These are phyloP conservation scores for Anisodus tanguticus DNA, from an alignment of 257 asterid genomes.

Conservation along the genomic window DNA sequence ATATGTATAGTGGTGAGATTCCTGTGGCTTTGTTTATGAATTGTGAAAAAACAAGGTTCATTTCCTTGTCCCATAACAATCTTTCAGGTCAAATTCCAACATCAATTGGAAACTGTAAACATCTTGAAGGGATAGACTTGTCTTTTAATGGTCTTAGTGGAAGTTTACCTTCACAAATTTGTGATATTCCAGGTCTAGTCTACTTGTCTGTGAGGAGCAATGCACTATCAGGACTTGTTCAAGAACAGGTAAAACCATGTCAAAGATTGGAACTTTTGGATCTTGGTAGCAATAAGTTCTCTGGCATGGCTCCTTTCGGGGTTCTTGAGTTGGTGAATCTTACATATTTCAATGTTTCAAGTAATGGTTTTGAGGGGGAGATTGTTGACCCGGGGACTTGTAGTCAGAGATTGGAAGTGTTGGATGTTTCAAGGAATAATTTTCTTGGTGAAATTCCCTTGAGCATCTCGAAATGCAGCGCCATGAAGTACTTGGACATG, in stretches of 20 bases:
- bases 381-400: slow-evolving; percentile 56
- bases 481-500: slow-evolving; percentile 79
- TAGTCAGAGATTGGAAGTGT: slow-evolving; percentile 52
- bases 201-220: slow-evolving; percentile 83
- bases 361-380: slow-evolving; percentile 65
- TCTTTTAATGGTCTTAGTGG: slow-evolving; percentile 75
- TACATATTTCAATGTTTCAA: slow-evolving; percentile 65
- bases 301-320: slow-evolving; percentile 67
- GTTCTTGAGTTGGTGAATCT: slow-evolving; percentile 55
- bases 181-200: slow-evolving; percentile 56
- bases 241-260: slow-evolving; percentile 56
- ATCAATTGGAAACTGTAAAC: slow-evolving; percentile 64
- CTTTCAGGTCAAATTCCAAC: slow-evolving; percentile 80
- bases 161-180: slow-evolving; percentile 62
- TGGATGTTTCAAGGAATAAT: slow-evolving; percentile 73
- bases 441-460: slow-evolving; percentile 66
- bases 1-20: slow-evolving; percentile 66
- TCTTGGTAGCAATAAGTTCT: slow-evolving; percentile 76
- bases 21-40: slow-evolving; percentile 77
- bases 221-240: slow-evolving; percentile 70
- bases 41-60: slow-evolving; percentile 64
- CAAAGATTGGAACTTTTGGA: slow-evolving; percentile 77
- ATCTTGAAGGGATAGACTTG: slow-evolving; percentile 90
- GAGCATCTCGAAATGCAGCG: slow-evolving; percentile 60
- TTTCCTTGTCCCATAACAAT: slow-evolving; percentile 72